Percentiles rank a stretch among this genome's conserved stretches.
Conservation (phyloP, 2,329 filamentous ascomycete genomes). For the Aspergillus unguis region DNA sequence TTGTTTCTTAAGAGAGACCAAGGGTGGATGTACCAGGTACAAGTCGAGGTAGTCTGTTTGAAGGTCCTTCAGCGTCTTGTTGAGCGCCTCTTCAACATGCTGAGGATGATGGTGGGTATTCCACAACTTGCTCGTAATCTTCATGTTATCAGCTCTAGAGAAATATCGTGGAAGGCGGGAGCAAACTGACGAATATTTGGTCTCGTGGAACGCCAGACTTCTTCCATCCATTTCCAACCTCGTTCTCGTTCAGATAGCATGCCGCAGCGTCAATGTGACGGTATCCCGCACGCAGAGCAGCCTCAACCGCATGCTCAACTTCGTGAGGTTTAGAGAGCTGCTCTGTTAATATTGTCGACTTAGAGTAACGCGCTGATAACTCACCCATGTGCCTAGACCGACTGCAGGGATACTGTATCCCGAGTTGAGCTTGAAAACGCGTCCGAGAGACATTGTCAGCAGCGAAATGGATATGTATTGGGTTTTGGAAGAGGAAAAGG, state of each 20-base stretch:
- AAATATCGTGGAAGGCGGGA: neutral
- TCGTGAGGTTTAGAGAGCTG: constrained; percentile 40
- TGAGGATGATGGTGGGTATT: constrained; percentile 53
- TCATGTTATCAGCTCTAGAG: neutral
- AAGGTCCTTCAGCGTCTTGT: constrained; percentile 50
- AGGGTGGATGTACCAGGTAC: constrained; percentile 44
- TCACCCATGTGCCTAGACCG: constrained; percentile 44
- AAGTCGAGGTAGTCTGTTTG: constrained; percentile 54
- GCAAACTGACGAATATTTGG: constrained; percentile 30
- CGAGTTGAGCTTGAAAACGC: constrained; percentile 42
- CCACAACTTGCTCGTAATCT: constrained; percentile 59
- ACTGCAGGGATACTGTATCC: constrained; percentile 43
- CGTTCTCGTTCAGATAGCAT: constrained; percentile 32
- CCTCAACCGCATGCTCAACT: constrained; percentile 48
- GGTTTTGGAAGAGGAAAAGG: neutral
- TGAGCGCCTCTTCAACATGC: constrained; percentile 49
- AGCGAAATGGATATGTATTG: neutral
- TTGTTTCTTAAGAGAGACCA: constrained; percentile 4
- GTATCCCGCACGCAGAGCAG: constrained; percentile 41
- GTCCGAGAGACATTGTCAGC: constrained; percentile 31
- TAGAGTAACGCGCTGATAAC: neutral
- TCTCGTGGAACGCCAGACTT: constrained; percentile 32
- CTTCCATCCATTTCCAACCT: constrained; percentile 33
- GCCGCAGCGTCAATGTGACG: constrained; percentile 47
- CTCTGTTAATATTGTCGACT: neutral